These are phyloP conservation scores for Circinella minor DNA, from an alignment of 371 early-diverging fungal species.

Conservation along the genomic window DNA sequence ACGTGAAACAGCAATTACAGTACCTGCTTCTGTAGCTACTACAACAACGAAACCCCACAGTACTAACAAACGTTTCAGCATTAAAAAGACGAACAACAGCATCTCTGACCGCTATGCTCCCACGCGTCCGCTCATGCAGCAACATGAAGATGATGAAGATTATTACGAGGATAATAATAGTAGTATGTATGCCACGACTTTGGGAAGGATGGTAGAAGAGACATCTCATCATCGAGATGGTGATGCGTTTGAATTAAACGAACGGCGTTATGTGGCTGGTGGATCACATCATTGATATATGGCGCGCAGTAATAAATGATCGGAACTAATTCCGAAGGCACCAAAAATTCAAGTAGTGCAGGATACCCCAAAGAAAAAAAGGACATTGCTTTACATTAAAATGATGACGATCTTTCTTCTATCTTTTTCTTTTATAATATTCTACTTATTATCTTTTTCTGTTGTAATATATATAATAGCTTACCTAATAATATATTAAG, in stretches of 20 bases:
- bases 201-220: neutral
- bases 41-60: neutral
- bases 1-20: neutral
- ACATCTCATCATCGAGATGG: constrained; percentile 11
- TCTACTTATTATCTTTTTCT: too few species aligned
- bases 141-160: constrained; percentile 10
- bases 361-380: neutral
- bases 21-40: neutral
- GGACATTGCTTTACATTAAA: too few species aligned
- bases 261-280: neutral
- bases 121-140: constrained; percentile 10
- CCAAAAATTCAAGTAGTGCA: neutral
- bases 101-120: constrained; percentile 8
- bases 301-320: neutral
- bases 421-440: too few species aligned
- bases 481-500: too few species aligned
- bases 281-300: too few species aligned
- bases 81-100: neutral
- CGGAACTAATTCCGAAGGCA: neutral
- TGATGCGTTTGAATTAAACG: constrained; percentile 4
- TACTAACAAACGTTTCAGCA: neutral
- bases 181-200: neutral
- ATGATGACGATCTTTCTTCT: too few species aligned
- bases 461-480: too few species aligned
- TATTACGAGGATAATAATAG: constrained; percentile 2